Evolutionary conservation across 2,329 filamentous ascomycete species (phyloP), one percentile per base, ranked within the genome.

Genomic region (Colletotrichum camelliae): DNA sequence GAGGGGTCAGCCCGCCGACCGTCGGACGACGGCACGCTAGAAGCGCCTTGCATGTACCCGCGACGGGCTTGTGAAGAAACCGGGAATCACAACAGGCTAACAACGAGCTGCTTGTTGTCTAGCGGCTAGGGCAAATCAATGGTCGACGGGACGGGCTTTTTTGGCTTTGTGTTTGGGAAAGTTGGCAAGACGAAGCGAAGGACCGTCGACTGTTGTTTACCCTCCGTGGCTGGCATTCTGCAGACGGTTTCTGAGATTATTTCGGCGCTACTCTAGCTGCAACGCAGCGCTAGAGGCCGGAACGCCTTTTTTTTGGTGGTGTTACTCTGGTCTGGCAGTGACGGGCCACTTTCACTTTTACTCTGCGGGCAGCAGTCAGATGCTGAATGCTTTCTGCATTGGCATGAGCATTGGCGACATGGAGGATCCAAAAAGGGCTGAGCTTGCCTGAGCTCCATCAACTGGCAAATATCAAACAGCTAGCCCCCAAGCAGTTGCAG

Each of bases 11-110:
- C 55, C 58, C 39, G 52, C 62, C 68, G 72, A 68, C 62, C 21
- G 73, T 75, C 57, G 57, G 73, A 75, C 62, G 73, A 73, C 64
- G 73, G 62, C 72, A 52, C 43, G 43, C 70, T 72, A 75, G 73
- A 72, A 73, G 70, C 73, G 33, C 62, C 62, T 33, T 64, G 69
- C 64, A 72, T 72, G 37, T 52, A 33, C 16, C 35, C 57, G 24
- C 48, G 37, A 39, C 33, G 21, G 55, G 29, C 58, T 37, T 67
- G 27, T 16, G 43, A 55, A 67, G 48, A 55, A 37, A 57, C 65
- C 37, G 39, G 64, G 27, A 67, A 67, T 65, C 61, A 65, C 27
- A 65, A 39, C 61, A 65, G 61, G 43, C 43, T 52, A 62, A 33
- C 29, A 61, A 61, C 31, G 33, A 24, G 58, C 58, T 35, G 31